Percentiles rank a stretch among this genome's conserved stretches.
These are phyloP conservation scores for Naganishia sp. DNA, from an alignment of 1,284 basidiomycete species.

Conservation along the genomic window DNA sequence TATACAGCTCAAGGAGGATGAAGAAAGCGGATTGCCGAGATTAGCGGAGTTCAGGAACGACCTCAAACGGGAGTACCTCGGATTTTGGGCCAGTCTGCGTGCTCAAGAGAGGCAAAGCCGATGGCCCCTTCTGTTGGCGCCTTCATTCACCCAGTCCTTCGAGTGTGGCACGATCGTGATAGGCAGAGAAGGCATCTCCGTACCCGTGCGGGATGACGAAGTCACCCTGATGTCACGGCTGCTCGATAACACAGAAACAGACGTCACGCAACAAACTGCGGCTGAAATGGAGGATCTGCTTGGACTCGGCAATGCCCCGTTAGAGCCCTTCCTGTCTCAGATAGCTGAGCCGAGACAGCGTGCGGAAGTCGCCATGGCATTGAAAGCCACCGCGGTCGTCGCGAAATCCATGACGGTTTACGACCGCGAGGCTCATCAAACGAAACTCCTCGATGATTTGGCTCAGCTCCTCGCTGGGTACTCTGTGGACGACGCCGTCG, in stretches of 20 bases:
- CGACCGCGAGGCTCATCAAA: conserved; percentile 10
- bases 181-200: conserved; percentile 73
- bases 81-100: conserved; percentile 81
- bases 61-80: conserved; percentile 87
- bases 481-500: conserved; percentile 21
- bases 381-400: conserved; percentile 5
- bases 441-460: conserved; percentile 14
- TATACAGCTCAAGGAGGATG: conserved; percentile 69
- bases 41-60: conserved; percentile 69
- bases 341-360: conserved; percentile 5
- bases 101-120: conserved; percentile 81
- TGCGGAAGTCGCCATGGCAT: conserved; percentile 2
- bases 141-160: conserved; percentile 31
- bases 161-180: conserved; percentile 60
- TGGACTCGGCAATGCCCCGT: background rate
- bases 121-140: conserved; percentile 72
- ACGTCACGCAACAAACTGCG: conserved; percentile 25
- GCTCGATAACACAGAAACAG: conserved; percentile 34
- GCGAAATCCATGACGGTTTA: conserved; percentile 13
- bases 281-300: conserved; percentile 21
- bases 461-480: conserved; percentile 11
- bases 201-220: conserved; percentile 66
- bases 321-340: conserved; percentile 4
- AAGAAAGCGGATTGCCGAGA: conserved; percentile 74
- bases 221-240: conserved; percentile 59